A percentile compares a stretch with the other conserved stretches of the same genome.
These are phyloP conservation scores for Microascus cirrosus DNA, from an alignment of 2,329 filamentous ascomycete species.

Conservation along the genomic window DNA sequence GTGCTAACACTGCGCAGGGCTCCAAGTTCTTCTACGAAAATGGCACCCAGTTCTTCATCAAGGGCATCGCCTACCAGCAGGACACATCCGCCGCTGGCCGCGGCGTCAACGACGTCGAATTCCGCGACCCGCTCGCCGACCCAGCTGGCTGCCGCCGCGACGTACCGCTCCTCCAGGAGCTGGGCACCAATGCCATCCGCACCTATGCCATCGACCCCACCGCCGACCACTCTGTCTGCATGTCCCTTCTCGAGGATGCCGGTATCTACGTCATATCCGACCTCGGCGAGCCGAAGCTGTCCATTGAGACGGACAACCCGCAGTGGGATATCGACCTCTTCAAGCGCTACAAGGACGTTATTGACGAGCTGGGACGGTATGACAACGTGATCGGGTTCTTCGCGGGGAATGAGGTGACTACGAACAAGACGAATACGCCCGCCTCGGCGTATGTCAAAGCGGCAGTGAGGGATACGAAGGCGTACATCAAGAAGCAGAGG, in stretches of 20 bases:
- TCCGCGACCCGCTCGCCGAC: slow-evolving; percentile 76
- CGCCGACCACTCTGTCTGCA: slow-evolving; percentile 69
- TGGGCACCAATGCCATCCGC: slow-evolving; percentile 86
- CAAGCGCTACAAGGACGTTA: slow-evolving; percentile 69
- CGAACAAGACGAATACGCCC: slow-evolving; percentile 76
- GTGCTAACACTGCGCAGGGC: slow-evolving; percentile 32
- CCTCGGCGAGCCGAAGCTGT: slow-evolving; percentile 67
- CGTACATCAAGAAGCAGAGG: slow-evolving; percentile 72
- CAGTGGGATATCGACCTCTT: slow-evolving; percentile 72
- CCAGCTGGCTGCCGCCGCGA: slow-evolving; percentile 66
- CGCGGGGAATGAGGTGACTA: slow-evolving; percentile 94
- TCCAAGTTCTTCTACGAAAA: slow-evolving; percentile 85
- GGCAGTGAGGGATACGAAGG: slow-evolving; percentile 90
- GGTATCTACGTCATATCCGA: slow-evolving; percentile 96
- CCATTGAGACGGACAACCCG: slow-evolving; percentile 75
- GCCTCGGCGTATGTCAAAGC: slow-evolving; percentile 96
- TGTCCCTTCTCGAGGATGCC: slow-evolving; percentile 68
- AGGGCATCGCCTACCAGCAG: slow-evolving; percentile 91
- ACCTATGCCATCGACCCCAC: slow-evolving; percentile 86
- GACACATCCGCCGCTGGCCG: slow-evolving; percentile 49
- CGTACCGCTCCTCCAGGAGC: slow-evolving; percentile 65
- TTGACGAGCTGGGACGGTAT: slow-evolving; percentile 74
- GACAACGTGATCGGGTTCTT: slow-evolving; percentile 95
- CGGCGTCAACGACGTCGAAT: slow-evolving; percentile 36
- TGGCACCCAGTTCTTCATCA: slow-evolving; percentile 62